A percentile compares a stretch with the other conserved stretches of the same genome.
These are phyloP conservation scores for Drechslera avenae DNA, from an alignment of 2,329 filamentous ascomycete species.

Conservation along the genomic window DNA sequence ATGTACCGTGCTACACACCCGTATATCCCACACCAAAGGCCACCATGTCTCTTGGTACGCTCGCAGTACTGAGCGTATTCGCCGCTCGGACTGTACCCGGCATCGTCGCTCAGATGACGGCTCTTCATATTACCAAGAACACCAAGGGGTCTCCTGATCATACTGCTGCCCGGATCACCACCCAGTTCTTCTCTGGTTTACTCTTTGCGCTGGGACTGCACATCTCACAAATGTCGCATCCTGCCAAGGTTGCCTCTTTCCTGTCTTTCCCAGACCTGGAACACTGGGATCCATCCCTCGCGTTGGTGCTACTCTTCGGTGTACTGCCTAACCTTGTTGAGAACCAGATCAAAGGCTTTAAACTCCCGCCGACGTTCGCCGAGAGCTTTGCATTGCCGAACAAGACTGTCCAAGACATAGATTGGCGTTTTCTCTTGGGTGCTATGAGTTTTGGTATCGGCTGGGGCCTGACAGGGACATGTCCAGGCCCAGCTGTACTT, in stretches of 20 bases:
- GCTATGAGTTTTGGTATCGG: slow-evolving; percentile 56
- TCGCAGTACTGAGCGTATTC: slow-evolving; percentile 36
- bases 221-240: slow-evolving; percentile 58
- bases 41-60: slow-evolving; percentile 44
- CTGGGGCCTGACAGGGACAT: slow-evolving; percentile 59
- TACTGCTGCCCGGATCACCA: slow-evolving; percentile 41
- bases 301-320: slow-evolving; percentile 56
- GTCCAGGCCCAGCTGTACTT: slow-evolving; percentile 58
- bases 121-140: background rate
- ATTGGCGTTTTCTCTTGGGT: slow-evolving; percentile 56
- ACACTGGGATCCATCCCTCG: slow-evolving; percentile 58
- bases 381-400: slow-evolving; percentile 52
- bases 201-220: slow-evolving; percentile 59
- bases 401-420: slow-evolving; percentile 54
- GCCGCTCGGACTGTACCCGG: slow-evolving; percentile 30
- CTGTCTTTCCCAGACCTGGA: slow-evolving; percentile 51
- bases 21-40: slow-evolving; percentile 47
- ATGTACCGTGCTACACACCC: slow-evolving; percentile 54
- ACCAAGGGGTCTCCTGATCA: slow-evolving; percentile 14
- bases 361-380: slow-evolving; percentile 50
- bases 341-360: slow-evolving; percentile 29
- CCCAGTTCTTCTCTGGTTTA: slow-evolving; percentile 54
- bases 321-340: slow-evolving; percentile 53
- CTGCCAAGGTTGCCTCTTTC: slow-evolving; percentile 58
- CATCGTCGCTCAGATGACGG: slow-evolving; percentile 21